Base-by-base conservation (phyloP, 2,329 filamentous ascomycete species). In the Aspergillus thermomutatus region DNA sequence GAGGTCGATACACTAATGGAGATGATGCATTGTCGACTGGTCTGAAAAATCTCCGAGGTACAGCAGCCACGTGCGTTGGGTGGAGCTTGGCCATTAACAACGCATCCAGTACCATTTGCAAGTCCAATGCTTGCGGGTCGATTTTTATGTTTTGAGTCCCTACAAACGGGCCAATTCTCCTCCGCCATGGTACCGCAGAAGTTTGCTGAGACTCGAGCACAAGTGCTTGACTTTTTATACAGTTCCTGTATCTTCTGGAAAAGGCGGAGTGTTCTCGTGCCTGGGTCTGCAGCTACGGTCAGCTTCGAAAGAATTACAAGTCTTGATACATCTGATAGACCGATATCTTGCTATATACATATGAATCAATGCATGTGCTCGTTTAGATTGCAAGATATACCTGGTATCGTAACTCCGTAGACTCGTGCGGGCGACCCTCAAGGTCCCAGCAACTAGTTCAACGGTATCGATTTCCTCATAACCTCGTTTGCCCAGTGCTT, bases 401-500 rank as follows among this genome's bases (percentile, higher is more conserved):
- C 2, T 37, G 31, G 14, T 37, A 23, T 46, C 11, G 45, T 50
- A 26, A 26, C 46, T 25, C 49, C 10, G 43, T 46, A 23, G 23
- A 11, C 43, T 28, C 26, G 2, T 54, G 26, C 34, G 21, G 43
- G 31, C 23, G 25, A 19, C 17, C 19, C 31, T 46, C 27, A 27
- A 26, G 21, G 34, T 11, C n/a, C 21, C 6, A 25, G 19, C 37
- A 34, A 25, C 47, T 59, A 66, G 25, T 60, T 50, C 47, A 48
- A 41, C 4, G 72, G 72, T 56, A 77, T 74, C 55, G 66, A 73
- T 58, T 60, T 68, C 62, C 75, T 69, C 66, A 78, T 70, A 23
- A 77, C 73, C 40, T 66, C 66, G 26, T 73, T 66, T 17, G 74
- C 66, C 75, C 75, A 75, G 26, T 57, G 49, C 50, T 37, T 55